These are phyloP conservation scores for Pouteria campechiana DNA, from an alignment of 179 eudicot genomes.

Conservation along the genomic window DNA sequence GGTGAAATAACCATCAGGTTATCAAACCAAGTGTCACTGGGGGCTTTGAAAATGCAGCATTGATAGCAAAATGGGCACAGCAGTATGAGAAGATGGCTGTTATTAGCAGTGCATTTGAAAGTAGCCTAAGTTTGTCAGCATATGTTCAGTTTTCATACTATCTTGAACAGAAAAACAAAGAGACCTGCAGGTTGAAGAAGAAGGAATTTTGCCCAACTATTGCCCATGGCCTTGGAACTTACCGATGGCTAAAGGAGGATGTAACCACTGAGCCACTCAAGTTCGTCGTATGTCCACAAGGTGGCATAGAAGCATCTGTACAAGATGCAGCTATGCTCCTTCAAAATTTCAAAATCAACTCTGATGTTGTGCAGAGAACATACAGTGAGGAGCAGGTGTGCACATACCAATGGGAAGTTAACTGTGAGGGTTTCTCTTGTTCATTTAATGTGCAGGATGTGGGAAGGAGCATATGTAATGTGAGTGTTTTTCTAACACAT, in stretches of 20 bases:
- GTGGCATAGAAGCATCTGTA: conserved; percentile 51
- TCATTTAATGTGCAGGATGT: conserved; percentile 51
- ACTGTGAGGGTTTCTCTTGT: conserved; percentile 29
- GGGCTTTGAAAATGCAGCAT: conserved; percentile 88
- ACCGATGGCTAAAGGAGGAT: conserved; percentile 81
- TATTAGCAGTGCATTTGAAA: conserved; percentile 84
- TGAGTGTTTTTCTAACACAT: too few relatives aligned
- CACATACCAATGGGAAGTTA: conserved; percentile 32
- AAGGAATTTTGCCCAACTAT: conserved; percentile 19
- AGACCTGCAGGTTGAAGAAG: conserved; percentile 23
- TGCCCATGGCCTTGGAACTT: conserved; percentile 97
- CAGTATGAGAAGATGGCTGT: conserved; percentile 68
- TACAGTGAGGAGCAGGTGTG: conserved; percentile 15
- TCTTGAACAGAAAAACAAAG: conserved; percentile 59
- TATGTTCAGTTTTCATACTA: conserved; percentile 67
- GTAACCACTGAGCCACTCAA: conserved; percentile 36
- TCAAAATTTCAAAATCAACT: conserved; percentile 33
- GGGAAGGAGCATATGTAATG: conserved; percentile 45
- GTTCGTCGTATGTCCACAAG: conserved; percentile 23
- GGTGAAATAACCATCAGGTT: conserved; percentile 29
- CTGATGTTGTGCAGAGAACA: conserved; percentile 23
- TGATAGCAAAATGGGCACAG: conserved; percentile 89
- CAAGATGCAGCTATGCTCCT: conserved; percentile 42
- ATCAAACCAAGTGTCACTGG: conserved; percentile 92
- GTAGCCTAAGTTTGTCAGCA: conserved; percentile 68